Base-by-base conservation (phyloP, 2,329 filamentous ascomycete genomes). In the Aspergillus proliferans region DNA sequence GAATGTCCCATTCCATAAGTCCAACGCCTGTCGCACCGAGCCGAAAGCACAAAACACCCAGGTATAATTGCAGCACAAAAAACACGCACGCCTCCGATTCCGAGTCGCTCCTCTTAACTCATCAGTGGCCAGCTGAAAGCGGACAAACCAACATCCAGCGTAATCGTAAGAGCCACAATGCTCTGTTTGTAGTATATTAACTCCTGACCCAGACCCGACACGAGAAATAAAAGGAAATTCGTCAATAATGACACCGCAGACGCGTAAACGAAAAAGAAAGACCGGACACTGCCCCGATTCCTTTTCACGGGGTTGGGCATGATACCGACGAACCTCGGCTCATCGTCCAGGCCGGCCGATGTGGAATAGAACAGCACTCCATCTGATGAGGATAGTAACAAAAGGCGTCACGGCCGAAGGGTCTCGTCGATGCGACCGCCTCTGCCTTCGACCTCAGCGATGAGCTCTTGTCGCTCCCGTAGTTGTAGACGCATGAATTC, bases 401-500 rank as follows among this genome's bases (percentile, higher is more conserved):
- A 8, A 18, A 30, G 48, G 53, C 51, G 60, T 53, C 56, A 58
- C 41, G 63, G 56, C 10, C 66, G 68, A 53, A 69, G 56, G 4
- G 64, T 58, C 33, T 71, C 67, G 26, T 69, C 67, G 24, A 87
- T 79, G 2, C 72, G 70, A 1, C 81, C 81, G 12, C 83, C 82
- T 12, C 74, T 72, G 43, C 73, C 75, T 59, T 86, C 81, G 38
- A 86, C 76, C 52, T 77, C 72, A 22, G 76, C 70, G 47, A 87
- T 73, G 49, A 88, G 68, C 21, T 73, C 69, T 47, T 79, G 75
- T 15, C 85, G 76, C 63, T 81, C 78, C 43, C 76, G 71, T 7
- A 88, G 68, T 62, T 84, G 75, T 52, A 82, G 71, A 39, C 75
- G 75, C 62, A 87, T 84, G 53, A 77, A 85, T 12, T 85, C 82